Evolutionary conservation across 1,284 basidiomycete genomes (phyloP), one percentile per base, ranked within the genome.

Genomic region (Cutaneotrichosporon sp.): DNA sequence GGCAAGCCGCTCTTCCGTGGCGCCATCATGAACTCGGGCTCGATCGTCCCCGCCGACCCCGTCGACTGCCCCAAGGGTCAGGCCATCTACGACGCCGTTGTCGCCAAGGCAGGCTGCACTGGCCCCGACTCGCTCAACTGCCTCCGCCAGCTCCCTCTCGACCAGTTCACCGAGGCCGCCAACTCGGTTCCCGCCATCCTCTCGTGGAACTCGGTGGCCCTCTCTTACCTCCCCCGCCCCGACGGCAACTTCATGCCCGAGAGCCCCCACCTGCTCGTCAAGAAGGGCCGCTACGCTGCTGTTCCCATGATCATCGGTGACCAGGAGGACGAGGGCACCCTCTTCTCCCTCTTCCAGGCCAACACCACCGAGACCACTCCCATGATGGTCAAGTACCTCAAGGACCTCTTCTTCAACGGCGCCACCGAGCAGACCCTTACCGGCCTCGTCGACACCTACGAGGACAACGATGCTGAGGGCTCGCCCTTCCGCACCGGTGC

Each of bases 211-310:
- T 60, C 60, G 16, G 43, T 67, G 14, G 58, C 62, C 71, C 66
- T 20, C 72, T 84, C 54, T 0, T 86, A 83, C 83, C 63, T 81
- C 20, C 85, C 84, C 45, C 78, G 83, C 5, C 81, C 81, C 9
- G 85, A 86, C 63, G 85, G 85, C 1, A 74, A 77, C 0, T 83
- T 85, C 70, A 65, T 86, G 38, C 80, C 78, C 0, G 81, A 81
- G 22, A 72, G 80, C 57, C 82, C 84, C 43, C 56, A 67, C 49
- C 31, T 43, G n/a, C 55, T 67, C 2, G 36, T 59, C 43, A 27
- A 36, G 27, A 18, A 43, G 27, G 33, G 29, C 38, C 55, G 56
- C 43, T 64, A 62, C 45, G 66, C 63, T 2, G 54, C 59, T 3
- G 60, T 67, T 6, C 63, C 66, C 24, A 57, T 67, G 49, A 63